Evolutionary conservation across 2,329 filamentous ascomycete species (phyloP), one percentile per base, ranked within the genome.

Genomic region (Coleophoma eucalyptorum): DNA sequence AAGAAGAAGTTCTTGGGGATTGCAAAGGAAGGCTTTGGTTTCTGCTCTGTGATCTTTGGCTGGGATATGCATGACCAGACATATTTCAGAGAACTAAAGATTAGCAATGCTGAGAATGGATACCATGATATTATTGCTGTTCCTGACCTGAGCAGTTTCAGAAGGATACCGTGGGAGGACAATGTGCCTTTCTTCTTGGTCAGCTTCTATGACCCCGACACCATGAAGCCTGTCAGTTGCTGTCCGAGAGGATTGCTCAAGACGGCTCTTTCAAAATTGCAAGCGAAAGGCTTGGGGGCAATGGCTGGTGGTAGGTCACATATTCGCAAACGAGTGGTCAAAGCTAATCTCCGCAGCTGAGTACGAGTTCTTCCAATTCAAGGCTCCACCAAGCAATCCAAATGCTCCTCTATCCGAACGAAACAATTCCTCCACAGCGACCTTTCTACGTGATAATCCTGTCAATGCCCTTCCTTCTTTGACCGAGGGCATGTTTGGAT

Each of bases 41-140:
- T 96, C 76, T 96, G 92, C 75, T 94, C 89, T 18, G 90, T 96
- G 59, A 84, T 96, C 58, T 96, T 96, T 63, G 91, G 92, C 67
- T 96, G 92, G 92, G 91, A 97, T 70, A 96, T 96, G 90, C 91
- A 97, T 70, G 92, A 97, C 65, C 79, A 84, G 73, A 95, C 90
- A 11, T 97, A 96, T 69, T 86, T 89, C 67, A 83, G 80, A 61
- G 91, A 96, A 71, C 80, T 96, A 56, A 81, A 81, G 63, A 87
- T 96, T 68, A 94, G 89, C 71, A 96, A 96, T 72, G 88, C 89
- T 59, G 86, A 90, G 63, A 96, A 96, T 67, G 91, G 91, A 41
- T 96, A 96, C 70, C 81, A 86, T 57, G 92, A 96, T 68, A 72
- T 96, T 41, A 79, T 96, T 46, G 91, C 92, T 13, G 75, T 93